Conservation (phyloP, 768 basidiomycete genomes). For the Epithele typhae region DNA sequence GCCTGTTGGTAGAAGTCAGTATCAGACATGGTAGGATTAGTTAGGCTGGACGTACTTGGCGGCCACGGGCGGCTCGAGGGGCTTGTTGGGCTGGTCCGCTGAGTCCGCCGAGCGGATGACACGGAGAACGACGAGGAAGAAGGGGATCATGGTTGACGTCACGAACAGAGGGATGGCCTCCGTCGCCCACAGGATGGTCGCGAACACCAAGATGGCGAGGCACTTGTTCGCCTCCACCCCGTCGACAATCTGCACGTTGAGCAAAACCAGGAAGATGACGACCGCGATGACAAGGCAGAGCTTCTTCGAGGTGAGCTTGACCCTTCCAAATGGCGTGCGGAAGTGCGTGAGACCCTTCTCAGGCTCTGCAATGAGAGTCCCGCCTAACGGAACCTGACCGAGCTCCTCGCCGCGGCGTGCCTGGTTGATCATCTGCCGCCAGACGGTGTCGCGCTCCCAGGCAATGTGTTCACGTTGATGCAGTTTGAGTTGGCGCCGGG, state of each 20-base stretch:
- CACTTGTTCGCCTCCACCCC: slow-evolving; percentile 79
- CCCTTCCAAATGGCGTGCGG: slow-evolving; percentile 58
- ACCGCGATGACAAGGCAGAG: slow-evolving; percentile 56
- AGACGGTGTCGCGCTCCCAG: slow-evolving; percentile 96
- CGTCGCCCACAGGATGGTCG: slow-evolving; percentile 93
- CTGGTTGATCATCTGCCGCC: slow-evolving; percentile 90
- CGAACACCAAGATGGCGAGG: slow-evolving; percentile 84
- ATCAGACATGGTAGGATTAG: too few relatives aligned
- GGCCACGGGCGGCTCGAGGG: slow-evolving; percentile 60
- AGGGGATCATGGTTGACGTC: slow-evolving; percentile 87
- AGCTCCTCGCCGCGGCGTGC: slow-evolving; percentile 56
- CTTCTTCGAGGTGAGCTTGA: slow-evolving; percentile 63
- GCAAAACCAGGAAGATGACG: slow-evolving; percentile 50
- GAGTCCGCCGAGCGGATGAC: slow-evolving; percentile 64
- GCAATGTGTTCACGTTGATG: slow-evolving; percentile 92
- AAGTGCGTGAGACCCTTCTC: slow-evolving; percentile 38
- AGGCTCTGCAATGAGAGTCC: slow-evolving; percentile 39
- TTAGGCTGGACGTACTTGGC: slow-evolving; percentile 57
- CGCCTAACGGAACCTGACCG: slow-evolving; percentile 18
- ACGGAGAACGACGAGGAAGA: slow-evolving; percentile 80
- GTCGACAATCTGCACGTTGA: slow-evolving; percentile 58
- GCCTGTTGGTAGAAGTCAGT: slow-evolving; percentile 41
- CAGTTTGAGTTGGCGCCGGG: slow-evolving; percentile 77
- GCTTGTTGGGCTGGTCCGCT: slow-evolving; percentile 45
- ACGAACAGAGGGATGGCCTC: slow-evolving; percentile 98